phyloP scores from a whole-genome alignment of 306 rosid genomes.

The Cyclanthera cordifolia region DNA sequence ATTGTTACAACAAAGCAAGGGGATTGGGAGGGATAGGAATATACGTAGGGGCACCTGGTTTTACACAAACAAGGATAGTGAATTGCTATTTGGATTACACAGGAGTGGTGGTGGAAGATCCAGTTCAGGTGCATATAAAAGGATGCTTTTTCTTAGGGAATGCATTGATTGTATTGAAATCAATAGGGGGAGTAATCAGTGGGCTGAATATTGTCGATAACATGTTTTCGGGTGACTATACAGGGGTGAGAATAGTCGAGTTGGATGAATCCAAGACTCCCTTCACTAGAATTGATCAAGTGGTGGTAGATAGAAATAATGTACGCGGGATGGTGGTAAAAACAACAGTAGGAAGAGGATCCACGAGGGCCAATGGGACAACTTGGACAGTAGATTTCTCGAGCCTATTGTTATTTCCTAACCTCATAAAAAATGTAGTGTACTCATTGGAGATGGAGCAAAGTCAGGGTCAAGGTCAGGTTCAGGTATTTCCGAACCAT shows the following conservation, averaged over 20 bases:
- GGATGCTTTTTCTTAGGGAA: constrained; percentile 33
- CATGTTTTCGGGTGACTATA: constrained; percentile 31
- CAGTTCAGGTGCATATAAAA: constrained; percentile 28
- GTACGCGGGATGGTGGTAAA: constrained; percentile 25
- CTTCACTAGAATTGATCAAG: constrained; percentile 25
- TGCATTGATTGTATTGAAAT: constrained; percentile 23
- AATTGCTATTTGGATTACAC: constrained; percentile 31
- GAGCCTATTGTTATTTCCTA: constrained; percentile 20
- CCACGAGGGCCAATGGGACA: constrained; percentile 20
- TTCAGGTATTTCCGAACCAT: constrained; percentile 21
- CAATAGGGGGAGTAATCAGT: constrained; percentile 21
- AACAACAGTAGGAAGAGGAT: constrained; percentile 30
- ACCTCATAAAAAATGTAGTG: constrained; percentile 23
- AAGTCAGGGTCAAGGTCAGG: background rate
- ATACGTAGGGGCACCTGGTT: constrained; percentile 24
- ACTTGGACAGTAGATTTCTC: constrained; percentile 30
- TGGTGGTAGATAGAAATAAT: constrained; percentile 25
- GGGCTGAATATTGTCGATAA: constrained; percentile 26
- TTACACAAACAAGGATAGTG: constrained; percentile 28
- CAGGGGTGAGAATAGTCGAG: constrained; percentile 24
- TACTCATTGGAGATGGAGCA: constrained; percentile 25
- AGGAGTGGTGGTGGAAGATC: constrained; percentile 32
- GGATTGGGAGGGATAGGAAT: constrained; percentile 28
- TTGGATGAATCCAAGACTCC: constrained; percentile 20
- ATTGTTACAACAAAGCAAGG: constrained; percentile 35